Conservation (phyloP, 176 grass and related monocot species). For the Guadua angustifolia region DNA sequence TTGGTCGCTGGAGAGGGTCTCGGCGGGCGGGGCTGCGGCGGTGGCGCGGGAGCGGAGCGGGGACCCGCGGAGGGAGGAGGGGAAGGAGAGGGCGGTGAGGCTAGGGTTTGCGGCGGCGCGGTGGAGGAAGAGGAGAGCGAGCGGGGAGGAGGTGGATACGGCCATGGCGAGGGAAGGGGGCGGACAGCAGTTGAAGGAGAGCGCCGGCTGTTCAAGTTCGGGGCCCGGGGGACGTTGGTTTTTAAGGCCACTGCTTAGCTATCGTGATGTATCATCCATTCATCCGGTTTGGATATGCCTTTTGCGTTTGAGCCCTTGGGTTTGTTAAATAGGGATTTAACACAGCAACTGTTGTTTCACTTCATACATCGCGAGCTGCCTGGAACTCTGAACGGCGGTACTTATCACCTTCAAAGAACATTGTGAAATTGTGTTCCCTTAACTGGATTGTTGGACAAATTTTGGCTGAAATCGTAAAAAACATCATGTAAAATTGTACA, state of each 20-base stretch:
- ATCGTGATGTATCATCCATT: slow-evolving; percentile 51
- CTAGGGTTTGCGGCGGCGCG: slow-evolving; percentile 38
- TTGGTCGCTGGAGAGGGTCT: slow-evolving; percentile 41
- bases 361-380: not conserved
- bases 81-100: slow-evolving; percentile 43
- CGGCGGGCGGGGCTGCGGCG: slow-evolving; percentile 43
- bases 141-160: slow-evolving; percentile 43
- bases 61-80: slow-evolving; percentile 36
- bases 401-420: not conserved
- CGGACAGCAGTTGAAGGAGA: not conserved
- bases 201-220: too few relatives aligned
- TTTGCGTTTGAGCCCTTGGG: slow-evolving; percentile 20
- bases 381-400: not conserved
- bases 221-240: slow-evolving; percentile 26
- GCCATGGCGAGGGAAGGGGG: slow-evolving; percentile 40
- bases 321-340: not conserved
- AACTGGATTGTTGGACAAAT: not conserved
- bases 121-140: slow-evolving; percentile 53
- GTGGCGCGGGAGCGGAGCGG: slow-evolving; percentile 48
- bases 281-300: slow-evolving; percentile 27
- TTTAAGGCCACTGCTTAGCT: slow-evolving; percentile 47
- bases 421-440: not conserved
- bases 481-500: not conserved
- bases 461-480: not conserved
- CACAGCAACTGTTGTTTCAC: not conserved